Conservation (phyloP, 108 stramenopile species). For the Schizochytrium sp. region DNA sequence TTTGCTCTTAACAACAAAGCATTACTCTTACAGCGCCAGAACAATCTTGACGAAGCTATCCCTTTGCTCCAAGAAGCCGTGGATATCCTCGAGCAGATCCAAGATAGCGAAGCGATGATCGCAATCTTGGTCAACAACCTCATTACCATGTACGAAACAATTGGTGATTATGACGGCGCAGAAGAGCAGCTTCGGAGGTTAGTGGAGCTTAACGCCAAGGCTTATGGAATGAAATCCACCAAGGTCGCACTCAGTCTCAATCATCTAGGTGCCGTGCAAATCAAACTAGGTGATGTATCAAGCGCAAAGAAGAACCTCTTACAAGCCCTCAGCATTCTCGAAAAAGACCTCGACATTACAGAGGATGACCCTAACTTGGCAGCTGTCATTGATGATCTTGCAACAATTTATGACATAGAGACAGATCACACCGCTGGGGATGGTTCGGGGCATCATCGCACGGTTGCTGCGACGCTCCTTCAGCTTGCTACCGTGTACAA, state of each 20-base stretch:
- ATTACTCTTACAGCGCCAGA: background rate
- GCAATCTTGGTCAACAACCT: conserved; percentile 17
- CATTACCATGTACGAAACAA: background rate
- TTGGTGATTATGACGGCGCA: background rate
- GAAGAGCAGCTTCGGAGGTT: background rate
- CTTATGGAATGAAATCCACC: background rate
- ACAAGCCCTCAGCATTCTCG: conserved; percentile 36
- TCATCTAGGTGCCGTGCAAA: background rate
- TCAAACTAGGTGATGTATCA: background rate
- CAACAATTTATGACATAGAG: conserved; percentile 6
- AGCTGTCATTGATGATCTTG: background rate
- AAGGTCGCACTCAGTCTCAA: background rate
- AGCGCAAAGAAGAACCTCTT: conserved; percentile 21
- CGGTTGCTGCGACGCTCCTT: background rate
- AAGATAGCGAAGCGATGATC: background rate
- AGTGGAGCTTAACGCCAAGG: background rate
- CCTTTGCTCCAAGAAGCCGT: background rate
- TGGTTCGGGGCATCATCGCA: background rate
- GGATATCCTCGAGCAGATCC: background rate
- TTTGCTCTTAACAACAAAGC: conserved; percentile 12
- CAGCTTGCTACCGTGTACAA: conserved; percentile 41
- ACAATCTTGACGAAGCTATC: background rate
- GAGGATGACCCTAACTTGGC: background rate
- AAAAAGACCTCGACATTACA: background rate
- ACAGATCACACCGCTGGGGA: background rate